A percentile compares a stretch with the other conserved stretches of the same genome.
These are phyloP conservation scores for Didymella pomorum DNA, from an alignment of 2,329 filamentous ascomycete genomes.

Conservation along the genomic window DNA sequence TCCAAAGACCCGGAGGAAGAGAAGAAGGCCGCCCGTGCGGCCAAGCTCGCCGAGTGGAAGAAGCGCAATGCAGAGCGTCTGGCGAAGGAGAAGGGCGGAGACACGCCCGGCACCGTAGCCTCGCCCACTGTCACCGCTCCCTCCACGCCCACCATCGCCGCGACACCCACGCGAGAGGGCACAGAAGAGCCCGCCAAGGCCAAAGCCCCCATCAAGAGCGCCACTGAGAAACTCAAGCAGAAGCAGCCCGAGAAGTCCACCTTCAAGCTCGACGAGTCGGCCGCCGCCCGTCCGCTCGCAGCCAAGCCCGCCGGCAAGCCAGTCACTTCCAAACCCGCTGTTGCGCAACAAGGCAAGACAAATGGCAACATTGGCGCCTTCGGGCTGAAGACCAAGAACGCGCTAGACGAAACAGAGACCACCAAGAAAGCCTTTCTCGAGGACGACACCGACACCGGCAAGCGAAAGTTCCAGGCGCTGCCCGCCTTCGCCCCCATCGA, in stretches of 20 bases:
- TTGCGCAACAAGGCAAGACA: constrained; percentile 67
- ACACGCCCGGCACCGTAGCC: constrained; percentile 64
- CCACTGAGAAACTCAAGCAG: constrained; percentile 77
- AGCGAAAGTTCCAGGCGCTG: constrained; percentile 85
- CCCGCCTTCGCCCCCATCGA: constrained; percentile 69
- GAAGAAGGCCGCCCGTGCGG: constrained; percentile 36
- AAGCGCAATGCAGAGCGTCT: constrained; percentile 63
- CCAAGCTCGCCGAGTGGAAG: constrained; percentile 78
- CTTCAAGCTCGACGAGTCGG: constrained; percentile 49
- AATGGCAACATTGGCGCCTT: constrained; percentile 82
- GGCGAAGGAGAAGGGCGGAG: constrained; percentile 72
- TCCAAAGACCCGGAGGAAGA: constrained; percentile 47
- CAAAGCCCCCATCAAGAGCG: constrained; percentile 87
- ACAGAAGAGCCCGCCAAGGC: constrained; percentile 66
- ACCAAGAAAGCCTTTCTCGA: constrained; percentile 84
- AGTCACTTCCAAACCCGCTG: constrained; percentile 47
- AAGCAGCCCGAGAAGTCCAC: constrained; percentile 53
- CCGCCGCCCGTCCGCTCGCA: constrained; percentile 39
- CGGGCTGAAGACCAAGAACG: constrained; percentile 72
- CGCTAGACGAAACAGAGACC: constrained; percentile 70
- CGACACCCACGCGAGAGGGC: background rate
- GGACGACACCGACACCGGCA: constrained; percentile 84
- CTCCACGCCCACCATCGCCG: constrained; percentile 63
- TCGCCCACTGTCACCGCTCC: constrained; percentile 70
- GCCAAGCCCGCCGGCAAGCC: constrained; percentile 41